Percentiles rank a stretch among this genome's conserved stretches.
These are phyloP conservation scores for Rubroboletus satanas DNA, from an alignment of 768 basidiomycete species.

Conservation along the genomic window DNA sequence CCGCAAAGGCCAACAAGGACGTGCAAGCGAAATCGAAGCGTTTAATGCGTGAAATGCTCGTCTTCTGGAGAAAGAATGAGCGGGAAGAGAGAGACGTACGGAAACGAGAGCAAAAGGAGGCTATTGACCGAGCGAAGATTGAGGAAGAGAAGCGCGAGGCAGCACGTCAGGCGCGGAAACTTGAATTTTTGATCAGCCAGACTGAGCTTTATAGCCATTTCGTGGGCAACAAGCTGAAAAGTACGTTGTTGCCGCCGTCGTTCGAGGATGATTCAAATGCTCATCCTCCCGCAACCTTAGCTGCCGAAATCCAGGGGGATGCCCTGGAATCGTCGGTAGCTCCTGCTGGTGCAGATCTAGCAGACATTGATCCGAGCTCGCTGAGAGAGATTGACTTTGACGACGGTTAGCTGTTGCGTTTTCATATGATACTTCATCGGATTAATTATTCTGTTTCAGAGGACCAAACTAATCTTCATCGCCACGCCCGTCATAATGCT, in stretches of 20 bases:
- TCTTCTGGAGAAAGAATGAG: constrained; percentile 98
- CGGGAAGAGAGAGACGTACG: constrained; percentile 92
- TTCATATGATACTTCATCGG: background rate
- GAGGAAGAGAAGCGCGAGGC: constrained; percentile 95
- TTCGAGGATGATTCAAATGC: constrained; percentile 13
- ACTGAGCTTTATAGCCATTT: constrained; percentile 99
- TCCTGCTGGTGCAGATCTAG: constrained; percentile 57
- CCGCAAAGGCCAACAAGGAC: constrained; percentile 77
- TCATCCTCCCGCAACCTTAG: constrained; percentile 36
- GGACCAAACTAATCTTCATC: constrained; percentile 80
- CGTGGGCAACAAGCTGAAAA: constrained; percentile 94
- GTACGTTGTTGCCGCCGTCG: constrained; percentile 40
- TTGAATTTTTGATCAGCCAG: constrained; percentile 98
- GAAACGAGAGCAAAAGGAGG: constrained; percentile 93
- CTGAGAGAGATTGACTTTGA: constrained; percentile 87
- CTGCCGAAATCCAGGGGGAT: constrained; percentile 72
- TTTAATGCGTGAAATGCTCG: constrained; percentile 92
- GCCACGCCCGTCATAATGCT: constrained; percentile 84
- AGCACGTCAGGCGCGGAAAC: constrained; percentile 88
- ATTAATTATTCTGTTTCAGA: constrained; percentile 43
- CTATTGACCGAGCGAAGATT: constrained; percentile 77
- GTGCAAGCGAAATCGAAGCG: constrained; percentile 81
- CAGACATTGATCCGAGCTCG: constrained; percentile 46
- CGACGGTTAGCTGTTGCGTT: constrained; percentile 56
- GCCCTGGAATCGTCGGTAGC: constrained; percentile 37